Evolutionary conservation across 106 monocot genomes (phyloP).

Genomic region (Acorus gramineus): DNA sequence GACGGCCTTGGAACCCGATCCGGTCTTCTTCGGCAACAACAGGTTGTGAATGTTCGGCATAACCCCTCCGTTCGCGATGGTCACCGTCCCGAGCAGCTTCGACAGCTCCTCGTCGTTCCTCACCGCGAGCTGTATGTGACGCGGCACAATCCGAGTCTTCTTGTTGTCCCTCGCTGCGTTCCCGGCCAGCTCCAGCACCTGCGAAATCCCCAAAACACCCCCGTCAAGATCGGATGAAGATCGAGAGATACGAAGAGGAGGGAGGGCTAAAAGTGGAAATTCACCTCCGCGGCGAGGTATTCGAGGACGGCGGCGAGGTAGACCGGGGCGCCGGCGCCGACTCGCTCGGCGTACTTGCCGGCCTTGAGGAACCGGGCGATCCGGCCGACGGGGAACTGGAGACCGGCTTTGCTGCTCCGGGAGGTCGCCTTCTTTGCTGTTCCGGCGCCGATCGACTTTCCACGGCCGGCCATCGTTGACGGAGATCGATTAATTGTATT

Average conservation of each 20-base stretch:
- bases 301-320: no score
- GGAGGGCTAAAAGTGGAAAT: no score
- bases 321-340: no score
- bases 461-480: constrained; percentile 21
- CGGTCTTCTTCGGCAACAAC: constrained; percentile 61
- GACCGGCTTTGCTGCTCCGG: constrained; percentile 32
- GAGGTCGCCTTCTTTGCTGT: constrained; percentile 26
- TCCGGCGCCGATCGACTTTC: constrained; percentile 14
- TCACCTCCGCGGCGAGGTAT: no score
- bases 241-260: background rate
- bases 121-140: constrained; percentile 62
- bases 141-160: constrained; percentile 58
- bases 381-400: constrained; percentile 27
- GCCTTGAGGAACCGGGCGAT: constrained; percentile 21
- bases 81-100: constrained; percentile 50
- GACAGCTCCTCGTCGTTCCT: constrained; percentile 68
- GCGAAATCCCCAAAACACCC: background rate
- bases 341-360: constrained; percentile 5
- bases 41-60: constrained; percentile 62
- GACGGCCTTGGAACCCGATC: constrained; percentile 21
- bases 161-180: constrained; percentile 65
- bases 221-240: background rate
- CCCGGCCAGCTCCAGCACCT: constrained; percentile 59
- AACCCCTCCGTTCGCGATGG: constrained; percentile 59
- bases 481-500: no score